A percentile compares a stretch with the other conserved stretches of the same genome.
phyloP scores from a whole-genome alignment of 805 yeast genomes.

The Saturnispora bothae region DNA sequence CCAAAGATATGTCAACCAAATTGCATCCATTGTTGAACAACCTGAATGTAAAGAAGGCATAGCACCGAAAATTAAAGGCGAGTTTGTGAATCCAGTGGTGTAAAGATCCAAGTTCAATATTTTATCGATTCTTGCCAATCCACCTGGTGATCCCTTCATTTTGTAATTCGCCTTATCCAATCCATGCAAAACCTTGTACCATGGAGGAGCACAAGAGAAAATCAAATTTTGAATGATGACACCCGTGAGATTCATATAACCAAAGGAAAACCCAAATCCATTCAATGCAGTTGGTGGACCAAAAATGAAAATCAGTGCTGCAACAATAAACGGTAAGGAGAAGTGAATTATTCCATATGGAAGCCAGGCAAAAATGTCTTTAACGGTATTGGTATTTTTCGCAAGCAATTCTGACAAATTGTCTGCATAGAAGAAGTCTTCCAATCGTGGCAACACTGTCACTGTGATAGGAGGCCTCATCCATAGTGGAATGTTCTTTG shows the following conservation, averaged over 20 bases:
- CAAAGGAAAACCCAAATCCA: constrained; percentile 85
- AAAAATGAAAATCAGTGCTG: constrained; percentile 67
- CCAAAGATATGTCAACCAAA: constrained; percentile 74
- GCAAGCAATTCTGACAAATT: constrained; percentile 80
- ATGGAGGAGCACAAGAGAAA: constrained; percentile 95
- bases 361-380: constrained; percentile 85
- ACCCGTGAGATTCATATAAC: constrained; percentile 84
- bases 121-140: constrained; percentile 76
- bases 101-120: constrained; percentile 74
- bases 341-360: constrained; percentile 92
- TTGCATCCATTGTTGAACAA: constrained; percentile 86
- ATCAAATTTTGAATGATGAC: constrained; percentile 63
- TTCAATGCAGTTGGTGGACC: constrained; percentile 85
- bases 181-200: constrained; percentile 84
- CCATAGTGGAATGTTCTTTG: constrained; percentile 59
- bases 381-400: constrained; percentile 48
- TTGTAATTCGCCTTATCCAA: constrained; percentile 81
- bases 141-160: constrained; percentile 94
- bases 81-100: constrained; percentile 68
- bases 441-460: constrained; percentile 84
- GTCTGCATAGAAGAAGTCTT: constrained; percentile 88
- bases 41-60: constrained; percentile 82
- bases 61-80: constrained; percentile 85
- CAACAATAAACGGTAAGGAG: constrained; percentile 81
- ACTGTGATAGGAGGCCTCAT: constrained; percentile 84